Conservation (phyloP, 371 early-diverging fungal species). For the Lichtheimia corymbifera region DNA sequence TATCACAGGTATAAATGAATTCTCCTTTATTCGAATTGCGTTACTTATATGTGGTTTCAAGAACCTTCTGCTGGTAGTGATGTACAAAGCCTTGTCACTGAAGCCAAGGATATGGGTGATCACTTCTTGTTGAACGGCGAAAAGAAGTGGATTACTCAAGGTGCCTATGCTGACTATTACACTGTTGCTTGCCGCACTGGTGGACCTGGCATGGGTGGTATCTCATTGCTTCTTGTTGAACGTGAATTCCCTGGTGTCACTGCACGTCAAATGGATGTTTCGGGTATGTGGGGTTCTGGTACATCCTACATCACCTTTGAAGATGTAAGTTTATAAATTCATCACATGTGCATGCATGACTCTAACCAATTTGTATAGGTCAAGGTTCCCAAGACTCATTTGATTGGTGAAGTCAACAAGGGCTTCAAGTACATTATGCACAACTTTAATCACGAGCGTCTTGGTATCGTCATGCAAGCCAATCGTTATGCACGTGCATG, state of each 20-base stretch:
- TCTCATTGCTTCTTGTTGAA: slow-evolving; percentile 78
- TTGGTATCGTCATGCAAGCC: slow-evolving; percentile 84
- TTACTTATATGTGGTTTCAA: background rate
- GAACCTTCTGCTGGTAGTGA: slow-evolving; percentile 77
- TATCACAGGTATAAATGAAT: slow-evolving; percentile 38
- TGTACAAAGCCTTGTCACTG: slow-evolving; percentile 76
- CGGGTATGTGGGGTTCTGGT: slow-evolving; percentile 81
- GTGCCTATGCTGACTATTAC: slow-evolving; percentile 79
- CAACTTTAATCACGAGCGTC: slow-evolving; percentile 78
- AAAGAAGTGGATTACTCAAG: slow-evolving; percentile 91
- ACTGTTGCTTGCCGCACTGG: slow-evolving; percentile 76
- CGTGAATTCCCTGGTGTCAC: slow-evolving; percentile 76
- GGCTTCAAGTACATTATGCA: slow-evolving; percentile 85
- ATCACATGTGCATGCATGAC: background rate
- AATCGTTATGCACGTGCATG: slow-evolving; percentile 86
- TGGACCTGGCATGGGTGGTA: slow-evolving; percentile 81
- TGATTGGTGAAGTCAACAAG: slow-evolving; percentile 85
- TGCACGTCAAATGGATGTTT: slow-evolving; percentile 80
- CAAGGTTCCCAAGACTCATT: slow-evolving; percentile 78
- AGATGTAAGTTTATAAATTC: slow-evolving; percentile 50
- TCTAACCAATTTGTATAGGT: slow-evolving; percentile 23
- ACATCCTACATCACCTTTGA: slow-evolving; percentile 77
- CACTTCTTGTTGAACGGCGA: slow-evolving; percentile 81
- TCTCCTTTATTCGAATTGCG: too few relatives aligned
- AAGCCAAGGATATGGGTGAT: slow-evolving; percentile 75